Evolutionary conservation across 345 rosid genomes (phyloP).

Genomic region (Corchorus capsularis): DNA sequence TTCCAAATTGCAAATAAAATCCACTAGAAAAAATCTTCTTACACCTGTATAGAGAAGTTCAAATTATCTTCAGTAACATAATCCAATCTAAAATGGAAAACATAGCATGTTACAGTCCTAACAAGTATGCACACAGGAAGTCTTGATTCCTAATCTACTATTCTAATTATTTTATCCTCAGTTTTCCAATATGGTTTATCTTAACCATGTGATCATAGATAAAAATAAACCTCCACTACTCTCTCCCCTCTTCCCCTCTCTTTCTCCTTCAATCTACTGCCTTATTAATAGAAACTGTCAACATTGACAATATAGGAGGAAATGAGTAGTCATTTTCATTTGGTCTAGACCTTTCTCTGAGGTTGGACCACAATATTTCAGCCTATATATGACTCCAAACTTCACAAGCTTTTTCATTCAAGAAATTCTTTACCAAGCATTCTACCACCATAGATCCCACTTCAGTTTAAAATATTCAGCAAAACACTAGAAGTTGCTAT

Average conservation of each 20-base stretch:
- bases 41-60: neutral
- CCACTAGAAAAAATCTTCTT: neutral
- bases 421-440: conserved; percentile 8
- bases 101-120: neutral
- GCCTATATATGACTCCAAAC: conserved; percentile 31
- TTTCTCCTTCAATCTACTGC: neutral
- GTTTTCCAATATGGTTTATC: neutral
- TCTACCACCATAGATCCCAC: conserved; percentile 14
- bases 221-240: conserved; percentile 1
- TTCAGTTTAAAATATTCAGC: neutral
- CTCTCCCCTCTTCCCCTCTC: neutral
- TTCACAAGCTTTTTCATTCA: conserved; percentile 17
- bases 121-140: conserved; percentile 1
- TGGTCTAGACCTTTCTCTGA: conserved; percentile 54
- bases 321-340: conserved; percentile 36
- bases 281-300: conserved; percentile 19
- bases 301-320: conserved; percentile 15
- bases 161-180: neutral
- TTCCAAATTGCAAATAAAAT: neutral
- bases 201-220: conserved; percentile 14
- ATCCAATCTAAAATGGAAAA: neutral
- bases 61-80: neutral
- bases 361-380: conserved; percentile 45
- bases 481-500: conserved; percentile 24
- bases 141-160: neutral